A percentile compares a stretch with the other conserved stretches of the same genome.
Conservation (phyloP, 176 grass and related monocot genomes). For the Cenchrus fungigraminus region DNA sequence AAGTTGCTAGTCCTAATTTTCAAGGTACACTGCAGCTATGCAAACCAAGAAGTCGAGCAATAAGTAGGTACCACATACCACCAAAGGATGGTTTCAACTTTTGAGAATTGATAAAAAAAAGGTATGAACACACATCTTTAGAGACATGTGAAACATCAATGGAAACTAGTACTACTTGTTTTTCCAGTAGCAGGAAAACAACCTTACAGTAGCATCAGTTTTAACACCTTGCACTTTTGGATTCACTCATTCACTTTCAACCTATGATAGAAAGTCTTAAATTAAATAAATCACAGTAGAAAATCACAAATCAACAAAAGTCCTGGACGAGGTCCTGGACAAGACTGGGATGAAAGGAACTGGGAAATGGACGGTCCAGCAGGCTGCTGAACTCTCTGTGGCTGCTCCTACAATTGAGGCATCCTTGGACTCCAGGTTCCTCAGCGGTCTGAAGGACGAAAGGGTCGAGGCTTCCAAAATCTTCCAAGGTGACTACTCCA, state of each 20-base stretch:
- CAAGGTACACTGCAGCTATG: background rate
- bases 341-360: conserved; percentile 91
- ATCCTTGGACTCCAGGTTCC: conserved; percentile 84
- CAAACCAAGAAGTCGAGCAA: background rate
- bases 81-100: background rate
- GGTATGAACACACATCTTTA: background rate
- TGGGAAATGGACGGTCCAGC: conserved; percentile 85
- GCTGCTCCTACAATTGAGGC: conserved; percentile 82
- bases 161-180: background rate
- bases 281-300: background rate
- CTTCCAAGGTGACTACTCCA: conserved; percentile 61
- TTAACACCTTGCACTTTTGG: background rate
- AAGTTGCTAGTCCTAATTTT: background rate
- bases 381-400: conserved; percentile 80
- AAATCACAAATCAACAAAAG: background rate
- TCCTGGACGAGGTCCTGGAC: conserved; percentile 76
- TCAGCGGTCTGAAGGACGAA: conserved; percentile 77
- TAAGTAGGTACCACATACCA: background rate
- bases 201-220: conserved; percentile 16
- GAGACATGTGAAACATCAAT: background rate
- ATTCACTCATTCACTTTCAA: background rate
- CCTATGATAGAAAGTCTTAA: no score
- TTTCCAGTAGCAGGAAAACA: background rate
- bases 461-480: conserved; percentile 62
- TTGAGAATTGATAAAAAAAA: background rate